A percentile compares a stretch with the other conserved stretches of the same genome.
phyloP scores from a whole-genome alignment of 352 stramenopile genomes.

The Phytophthora ramorum region DNA sequence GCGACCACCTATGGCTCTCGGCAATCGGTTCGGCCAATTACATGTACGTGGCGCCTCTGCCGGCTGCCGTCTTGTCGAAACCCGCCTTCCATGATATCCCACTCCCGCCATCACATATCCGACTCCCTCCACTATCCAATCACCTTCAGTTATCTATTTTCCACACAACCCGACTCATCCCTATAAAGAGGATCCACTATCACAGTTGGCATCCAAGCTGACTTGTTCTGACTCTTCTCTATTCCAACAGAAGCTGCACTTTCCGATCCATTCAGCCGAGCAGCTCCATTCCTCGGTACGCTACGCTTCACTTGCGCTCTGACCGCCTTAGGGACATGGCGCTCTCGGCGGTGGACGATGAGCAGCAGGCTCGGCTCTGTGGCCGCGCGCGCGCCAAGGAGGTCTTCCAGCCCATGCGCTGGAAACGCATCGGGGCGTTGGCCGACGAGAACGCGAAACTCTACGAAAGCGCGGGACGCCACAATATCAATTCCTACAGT shows the following conservation, averaged over 20 bases:
- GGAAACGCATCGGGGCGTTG: constrained; percentile 66
- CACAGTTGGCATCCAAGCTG: neutral
- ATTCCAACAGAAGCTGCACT: neutral
- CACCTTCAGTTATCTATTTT: neutral
- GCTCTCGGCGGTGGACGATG: constrained; percentile 49
- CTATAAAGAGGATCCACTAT: neutral
- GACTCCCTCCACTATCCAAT: neutral
- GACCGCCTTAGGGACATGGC: constrained; percentile 13
- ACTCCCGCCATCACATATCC: neutral
- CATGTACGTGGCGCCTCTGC: neutral
- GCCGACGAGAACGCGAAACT: constrained; percentile 65
- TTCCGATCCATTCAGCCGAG: neutral
- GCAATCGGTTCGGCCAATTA: neutral
- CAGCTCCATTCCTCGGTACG: neutral
- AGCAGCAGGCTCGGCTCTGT: constrained; percentile 58
- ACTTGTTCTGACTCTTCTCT: neutral
- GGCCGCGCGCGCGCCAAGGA: constrained; percentile 70
- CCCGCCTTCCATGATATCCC: neutral
- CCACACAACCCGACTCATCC: neutral
- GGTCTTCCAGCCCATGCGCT: constrained; percentile 72
- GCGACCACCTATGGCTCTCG: neutral
- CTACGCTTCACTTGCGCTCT: constrained; percentile 6
- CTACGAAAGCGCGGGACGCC: constrained; percentile 50
- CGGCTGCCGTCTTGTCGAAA: neutral
- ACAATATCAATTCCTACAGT: constrained; percentile 37